Base-by-base conservation (phyloP, 2,329 filamentous ascomycete genomes). In the Trichophyton schoenleinii region DNA sequence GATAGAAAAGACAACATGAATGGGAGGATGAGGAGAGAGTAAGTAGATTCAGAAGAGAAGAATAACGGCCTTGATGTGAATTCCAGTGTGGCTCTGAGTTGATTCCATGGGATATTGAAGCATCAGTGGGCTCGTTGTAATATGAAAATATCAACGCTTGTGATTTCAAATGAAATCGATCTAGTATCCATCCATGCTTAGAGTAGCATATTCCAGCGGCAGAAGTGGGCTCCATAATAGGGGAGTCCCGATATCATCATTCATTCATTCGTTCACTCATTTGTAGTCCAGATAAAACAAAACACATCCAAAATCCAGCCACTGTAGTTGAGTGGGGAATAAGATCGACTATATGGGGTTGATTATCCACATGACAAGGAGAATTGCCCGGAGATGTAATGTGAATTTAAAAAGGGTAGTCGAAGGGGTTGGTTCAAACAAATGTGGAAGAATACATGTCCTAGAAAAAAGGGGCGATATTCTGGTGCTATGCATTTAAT, bases 401-500 rank as follows among this genome's bases (percentile, higher is more conserved):
- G 49, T 34, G 22, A n/a, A 22, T 13, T 13, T 52, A 25, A 53
- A 18, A 6, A 28, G 22, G 25, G 49, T 22, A 53, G 49, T 25
- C 22, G 28, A 53, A n/a, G 28, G 13, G 28, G 28, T 31, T 31
- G 49, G 22, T 31, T 28, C n/a, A 53, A 22, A 22, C 49, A 53
- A n/a, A 25, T n/a, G 22, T n/a, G 28, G 5, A 53, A 44, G 13
- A 25, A 53, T 53, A 34, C 49, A 53, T 53, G 11, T 31, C 49
- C 49, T 53, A 53, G 49, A 53, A 53, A 1, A 13, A 53, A 53
- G n/a, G 49, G 22, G 9, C 0, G 22, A 53, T 28, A 53, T 31
- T 13, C 3, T 31, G 49, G 28, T 28, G 34, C n/a, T 38, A 22
- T 20, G 15, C 38, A 57, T 57, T 61, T 72, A 70, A 61, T 74